Conservation (phyloP, 2,329 filamentous ascomycete species). For the Fusarium bulbicola region DNA sequence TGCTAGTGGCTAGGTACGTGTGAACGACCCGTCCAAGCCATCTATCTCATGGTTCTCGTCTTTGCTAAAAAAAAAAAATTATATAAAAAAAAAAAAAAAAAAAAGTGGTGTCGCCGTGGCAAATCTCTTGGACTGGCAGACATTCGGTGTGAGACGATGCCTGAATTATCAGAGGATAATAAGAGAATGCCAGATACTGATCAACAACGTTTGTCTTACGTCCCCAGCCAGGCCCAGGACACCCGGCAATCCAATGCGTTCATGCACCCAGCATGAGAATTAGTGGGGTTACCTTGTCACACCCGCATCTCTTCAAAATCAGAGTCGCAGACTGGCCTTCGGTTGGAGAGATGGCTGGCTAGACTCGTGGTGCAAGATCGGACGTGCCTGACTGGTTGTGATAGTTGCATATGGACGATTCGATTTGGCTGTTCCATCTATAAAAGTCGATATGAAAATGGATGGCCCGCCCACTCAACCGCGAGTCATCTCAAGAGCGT, state of each 20-base stretch:
- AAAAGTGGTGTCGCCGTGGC: constrained; percentile 12
- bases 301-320: constrained; percentile 21
- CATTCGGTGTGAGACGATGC: neutral
- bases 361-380: constrained; percentile 24
- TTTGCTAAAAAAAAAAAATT: constrained; percentile 2
- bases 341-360: constrained; percentile 11
- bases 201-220: constrained; percentile 8
- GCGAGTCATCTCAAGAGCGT: constrained; percentile 36
- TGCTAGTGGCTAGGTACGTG: neutral
- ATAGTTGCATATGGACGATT: neutral
- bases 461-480: constrained; percentile 36
- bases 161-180: constrained; percentile 3
- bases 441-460: constrained; percentile 12
- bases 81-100: neutral
- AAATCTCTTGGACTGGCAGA: neutral
- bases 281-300: constrained; percentile 19
- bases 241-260: constrained; percentile 32
- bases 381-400: constrained; percentile 15
- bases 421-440: neutral
- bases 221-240: constrained; percentile 21
- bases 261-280: constrained; percentile 35
- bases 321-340: constrained; percentile 1
- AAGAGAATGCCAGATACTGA: constrained; percentile 9
- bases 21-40: neutral
- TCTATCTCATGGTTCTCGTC: neutral